Evolutionary conservation across 1,139 yeast species (phyloP), one percentile per base, ranked within the genome.

Genomic region (Geotrichum aggregatum): DNA sequence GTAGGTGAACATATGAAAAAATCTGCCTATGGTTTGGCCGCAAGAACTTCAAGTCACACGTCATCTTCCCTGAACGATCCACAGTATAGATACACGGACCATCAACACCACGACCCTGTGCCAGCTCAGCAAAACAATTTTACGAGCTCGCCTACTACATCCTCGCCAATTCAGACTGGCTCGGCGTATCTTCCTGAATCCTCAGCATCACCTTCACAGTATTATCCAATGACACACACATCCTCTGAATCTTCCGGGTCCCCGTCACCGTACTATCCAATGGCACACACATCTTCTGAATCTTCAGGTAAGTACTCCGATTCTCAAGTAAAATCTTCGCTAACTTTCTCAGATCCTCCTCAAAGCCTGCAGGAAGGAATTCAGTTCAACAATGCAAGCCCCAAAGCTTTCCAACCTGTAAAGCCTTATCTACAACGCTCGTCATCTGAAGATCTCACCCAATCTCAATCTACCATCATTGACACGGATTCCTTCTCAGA

Each of bases 401-500:
- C 45, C 19, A 46, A 41, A 45, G 14, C 44, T 18, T 41, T 40
- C n/a, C 50, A 50, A 14, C 44, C 44, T 33, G 44, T 45, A n/a
- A 52, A 45, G 38, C 50, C 52, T 16, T 43, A 49, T 45, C 45
- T 45, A 8, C 49, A 50, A 2, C 38, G 49, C 19, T 40, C 44
- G 19, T 42, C 48, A 6, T 50, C 47, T 18, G 49, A 46, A 18
- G 54, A 54, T 34, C 33, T 49, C 14, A 50, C 39, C 36, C 45
- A 52, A 38, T 54, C 56, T 28, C 56, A 54, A 39, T 50, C 56
- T 4, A 54, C 56, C 11, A 54, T 54, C 38, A 54, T 54, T 19
- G 56, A 54, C 33, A 54, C 56, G 10, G 56, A 54, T 38, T 54
- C 56, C 22, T 38, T 49, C n/a, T 50, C 54, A 2, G 54, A 50